phyloP scores from a whole-genome alignment of 1,139 yeast genomes.

The Protomyces inundatus region DNA sequence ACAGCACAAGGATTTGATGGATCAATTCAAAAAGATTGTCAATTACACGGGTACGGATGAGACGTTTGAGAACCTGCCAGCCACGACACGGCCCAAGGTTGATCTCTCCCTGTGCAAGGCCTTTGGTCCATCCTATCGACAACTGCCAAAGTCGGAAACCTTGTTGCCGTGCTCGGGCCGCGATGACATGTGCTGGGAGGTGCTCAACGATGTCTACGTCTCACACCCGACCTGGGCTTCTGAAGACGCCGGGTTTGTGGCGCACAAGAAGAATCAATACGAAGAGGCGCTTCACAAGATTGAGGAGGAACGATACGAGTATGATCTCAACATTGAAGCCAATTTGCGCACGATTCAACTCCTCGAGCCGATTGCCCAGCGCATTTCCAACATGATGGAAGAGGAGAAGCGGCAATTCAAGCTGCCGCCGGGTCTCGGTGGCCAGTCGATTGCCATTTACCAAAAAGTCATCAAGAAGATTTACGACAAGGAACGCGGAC shows the following conservation, averaged over 20 bases:
- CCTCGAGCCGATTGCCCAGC: conserved; percentile 87
- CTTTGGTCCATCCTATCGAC: conserved; percentile 87
- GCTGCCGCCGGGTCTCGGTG: conserved; percentile 89
- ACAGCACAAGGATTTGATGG: conserved; percentile 66
- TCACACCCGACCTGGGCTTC: conserved; percentile 99
- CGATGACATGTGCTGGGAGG: conserved; percentile 99
- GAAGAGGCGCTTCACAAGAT: conserved; percentile 92
- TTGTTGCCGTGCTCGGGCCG: conserved; percentile 98
- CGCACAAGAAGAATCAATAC: conserved; percentile 94
- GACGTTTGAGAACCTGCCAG: conserved; percentile 79
- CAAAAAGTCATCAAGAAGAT: conserved; percentile 87
- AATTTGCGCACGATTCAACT: conserved; percentile 92
- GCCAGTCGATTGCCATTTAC: conserved; percentile 82
- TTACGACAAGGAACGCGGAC: conserved; percentile 90
- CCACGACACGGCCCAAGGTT: conserved; percentile 73
- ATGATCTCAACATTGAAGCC: conserved; percentile 91
- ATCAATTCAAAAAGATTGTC: conserved; percentile 89
- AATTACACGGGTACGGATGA: conserved; percentile 60
- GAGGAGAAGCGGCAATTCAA: conserved; percentile 83
- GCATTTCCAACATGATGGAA: conserved; percentile 86
- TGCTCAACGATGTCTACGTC: conserved; percentile 96
- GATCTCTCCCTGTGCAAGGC: conserved; percentile 76
- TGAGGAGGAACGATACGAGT: conserved; percentile 96
- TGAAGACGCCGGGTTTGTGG: conserved; percentile 95
- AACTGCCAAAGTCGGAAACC: conserved; percentile 88